A percentile compares a stretch with the other conserved stretches of the same genome.
Conservation (phyloP, 1,284 basidiomycete genomes). For the Leccinum huronense region DNA sequence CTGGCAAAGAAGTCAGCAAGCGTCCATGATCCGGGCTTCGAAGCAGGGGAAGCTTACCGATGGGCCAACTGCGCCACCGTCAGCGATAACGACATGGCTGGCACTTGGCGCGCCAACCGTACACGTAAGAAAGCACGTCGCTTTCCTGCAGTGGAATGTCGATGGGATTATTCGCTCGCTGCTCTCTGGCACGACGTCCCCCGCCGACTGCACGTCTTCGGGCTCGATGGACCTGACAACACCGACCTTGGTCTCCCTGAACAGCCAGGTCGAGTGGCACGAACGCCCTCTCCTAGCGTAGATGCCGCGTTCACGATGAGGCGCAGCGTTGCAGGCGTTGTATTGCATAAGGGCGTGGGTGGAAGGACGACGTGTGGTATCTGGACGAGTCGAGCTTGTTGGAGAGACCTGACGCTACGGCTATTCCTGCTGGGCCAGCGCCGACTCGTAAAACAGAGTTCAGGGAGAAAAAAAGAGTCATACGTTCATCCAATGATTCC, state of each 20-base stretch:
- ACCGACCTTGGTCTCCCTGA: constrained; percentile 46
- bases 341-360: constrained; percentile 38
- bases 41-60: constrained; percentile 42
- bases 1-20: constrained; percentile 32
- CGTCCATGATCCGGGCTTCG: not conserved
- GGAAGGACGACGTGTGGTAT: constrained; percentile 43
- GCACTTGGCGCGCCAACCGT: constrained; percentile 48
- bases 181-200: constrained; percentile 47
- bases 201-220: constrained; percentile 35
- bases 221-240: constrained; percentile 45
- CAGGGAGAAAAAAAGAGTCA: too few relatives aligned
- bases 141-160: constrained; percentile 44
- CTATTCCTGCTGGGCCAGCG: constrained; percentile 40
- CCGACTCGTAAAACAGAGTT: constrained; percentile 31
- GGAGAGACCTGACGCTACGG: constrained; percentile 37
- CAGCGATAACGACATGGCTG: constrained; percentile 53
- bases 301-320: constrained; percentile 39
- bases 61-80: constrained; percentile 60
- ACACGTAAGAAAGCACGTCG: constrained; percentile 42
- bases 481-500: too few relatives aligned
- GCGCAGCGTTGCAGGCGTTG: constrained; percentile 40
- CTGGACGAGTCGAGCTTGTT: constrained; percentile 38
- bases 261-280: constrained; percentile 48
- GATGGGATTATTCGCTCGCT: constrained; percentile 50
- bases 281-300: constrained; percentile 40